Conservation (phyloP, 2,329 filamentous ascomycete species). For the Stemphylium beticola region DNA sequence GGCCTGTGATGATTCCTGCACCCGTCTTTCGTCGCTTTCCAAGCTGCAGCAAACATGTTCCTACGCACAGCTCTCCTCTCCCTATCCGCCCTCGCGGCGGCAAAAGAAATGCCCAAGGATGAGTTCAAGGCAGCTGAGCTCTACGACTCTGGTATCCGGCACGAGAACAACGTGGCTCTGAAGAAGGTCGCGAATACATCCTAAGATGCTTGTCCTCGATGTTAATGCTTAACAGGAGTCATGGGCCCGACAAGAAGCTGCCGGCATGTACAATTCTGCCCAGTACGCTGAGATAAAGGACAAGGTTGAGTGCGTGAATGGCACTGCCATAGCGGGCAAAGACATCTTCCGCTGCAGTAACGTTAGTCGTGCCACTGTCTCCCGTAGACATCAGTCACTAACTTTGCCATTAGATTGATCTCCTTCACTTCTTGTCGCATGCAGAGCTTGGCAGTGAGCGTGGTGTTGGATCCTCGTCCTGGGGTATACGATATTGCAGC, state of each 20-base stretch:
- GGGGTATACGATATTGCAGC: slow-evolving; percentile 43
- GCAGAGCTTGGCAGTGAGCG: slow-evolving; percentile 57
- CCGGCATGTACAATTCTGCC: slow-evolving; percentile 41
- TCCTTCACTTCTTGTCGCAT: slow-evolving; percentile 64
- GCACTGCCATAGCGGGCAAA: slow-evolving; percentile 42
- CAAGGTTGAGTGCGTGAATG: slow-evolving; percentile 46
- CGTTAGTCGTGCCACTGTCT: neutral
- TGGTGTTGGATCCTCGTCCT: slow-evolving; percentile 55
- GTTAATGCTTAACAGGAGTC: slow-evolving; percentile 44
- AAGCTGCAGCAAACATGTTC: slow-evolving; percentile 31
- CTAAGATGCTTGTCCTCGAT: neutral
- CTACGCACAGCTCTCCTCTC: slow-evolving; percentile 39
- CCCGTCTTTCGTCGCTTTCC: slow-evolving; percentile 7
- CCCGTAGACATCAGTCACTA: neutral
- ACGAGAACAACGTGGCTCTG: slow-evolving; percentile 45
- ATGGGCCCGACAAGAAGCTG: slow-evolving; percentile 44
- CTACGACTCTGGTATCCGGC: slow-evolving; percentile 50
- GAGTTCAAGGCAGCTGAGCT: slow-evolving; percentile 42
- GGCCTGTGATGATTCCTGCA: neutral
- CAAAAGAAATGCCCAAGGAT: slow-evolving; percentile 46
- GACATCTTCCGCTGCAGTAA: slow-evolving; percentile 48
- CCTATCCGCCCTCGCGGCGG: slow-evolving; percentile 42
- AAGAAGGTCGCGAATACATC: slow-evolving; percentile 33
- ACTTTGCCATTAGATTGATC: slow-evolving; percentile 52
- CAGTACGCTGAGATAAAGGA: slow-evolving; percentile 45